Percentiles rank a stretch among this genome's conserved stretches.
These are phyloP conservation scores for Mucor mucedo DNA, from an alignment of 371 early-diverging fungal species.

Conservation along the genomic window DNA sequence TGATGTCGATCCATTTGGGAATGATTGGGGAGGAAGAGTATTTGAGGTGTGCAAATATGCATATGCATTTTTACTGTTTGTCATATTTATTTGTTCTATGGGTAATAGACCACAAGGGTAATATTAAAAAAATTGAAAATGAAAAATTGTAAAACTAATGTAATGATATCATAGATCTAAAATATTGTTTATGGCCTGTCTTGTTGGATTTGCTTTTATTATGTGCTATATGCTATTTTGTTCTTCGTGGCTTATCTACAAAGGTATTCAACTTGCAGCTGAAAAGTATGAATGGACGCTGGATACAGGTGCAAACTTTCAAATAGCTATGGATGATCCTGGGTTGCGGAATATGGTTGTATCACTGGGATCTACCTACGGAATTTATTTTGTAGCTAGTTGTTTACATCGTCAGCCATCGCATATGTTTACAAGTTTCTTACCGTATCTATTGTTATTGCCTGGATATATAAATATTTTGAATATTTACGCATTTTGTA, in stretches of 20 bases:
- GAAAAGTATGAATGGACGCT: constrained; percentile 30
- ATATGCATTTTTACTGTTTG: constrained; percentile 70
- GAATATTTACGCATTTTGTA: constrained; percentile 76
- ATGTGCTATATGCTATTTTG: constrained; percentile 55
- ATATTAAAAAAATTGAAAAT: neutral
- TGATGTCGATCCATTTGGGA: constrained; percentile 62
- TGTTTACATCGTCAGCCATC: constrained; percentile 68
- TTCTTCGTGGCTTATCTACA: constrained; percentile 53
- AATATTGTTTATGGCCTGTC: constrained; percentile 45
- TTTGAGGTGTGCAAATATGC: constrained; percentile 59
- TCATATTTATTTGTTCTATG: constrained; percentile 75
- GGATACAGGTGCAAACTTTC: constrained; percentile 37
- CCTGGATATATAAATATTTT: constrained; percentile 71
- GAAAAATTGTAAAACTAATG: neutral
- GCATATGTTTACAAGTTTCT: constrained; percentile 72
- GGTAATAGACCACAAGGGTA: constrained; percentile 90
- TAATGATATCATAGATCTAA: constrained; percentile 34
- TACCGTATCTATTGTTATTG: constrained; percentile 64
- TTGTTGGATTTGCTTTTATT: constrained; percentile 42
- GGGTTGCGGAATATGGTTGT: constrained; percentile 65
- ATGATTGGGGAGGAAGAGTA: constrained; percentile 47
- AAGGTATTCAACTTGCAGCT: constrained; percentile 49
- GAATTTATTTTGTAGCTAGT: constrained; percentile 66
- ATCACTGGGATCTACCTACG: constrained; percentile 67
- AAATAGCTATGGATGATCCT: constrained; percentile 36